A percentile compares a stretch with the other conserved stretches of the same genome.
phyloP scores from a whole-genome alignment of 768 basidiomycete species.

The Termitomyces heimii region DNA sequence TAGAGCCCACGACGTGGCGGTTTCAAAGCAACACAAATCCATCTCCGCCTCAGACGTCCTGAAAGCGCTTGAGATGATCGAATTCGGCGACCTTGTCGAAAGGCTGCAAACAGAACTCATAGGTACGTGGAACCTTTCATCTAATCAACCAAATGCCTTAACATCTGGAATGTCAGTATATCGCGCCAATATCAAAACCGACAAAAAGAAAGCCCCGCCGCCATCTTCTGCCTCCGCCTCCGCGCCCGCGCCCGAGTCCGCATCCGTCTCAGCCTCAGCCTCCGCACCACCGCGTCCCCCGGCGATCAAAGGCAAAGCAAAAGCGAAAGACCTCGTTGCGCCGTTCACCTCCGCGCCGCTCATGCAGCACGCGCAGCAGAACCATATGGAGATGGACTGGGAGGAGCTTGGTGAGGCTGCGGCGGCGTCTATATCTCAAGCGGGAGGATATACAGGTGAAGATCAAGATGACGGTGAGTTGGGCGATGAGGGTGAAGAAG shows the following conservation, averaged over 20 bases:
- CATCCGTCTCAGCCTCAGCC: slow-evolving; percentile 11
- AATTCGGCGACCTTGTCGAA: slow-evolving; percentile 67
- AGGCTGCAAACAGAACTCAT: slow-evolving; percentile 59
- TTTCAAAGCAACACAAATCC: slow-evolving; percentile 75
- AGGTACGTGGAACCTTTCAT: slow-evolving; percentile 30
- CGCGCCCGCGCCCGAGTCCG: neutral
- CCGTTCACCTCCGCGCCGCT: slow-evolving; percentile 27
- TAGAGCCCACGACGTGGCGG: slow-evolving; percentile 87
- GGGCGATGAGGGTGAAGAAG: slow-evolving; percentile 16
- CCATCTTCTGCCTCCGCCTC: neutral
- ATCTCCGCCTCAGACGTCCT: slow-evolving; percentile 89
- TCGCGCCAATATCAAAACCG: slow-evolving; percentile 55
- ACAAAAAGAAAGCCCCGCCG: slow-evolving; percentile 43
- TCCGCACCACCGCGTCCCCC: slow-evolving; percentile 9
- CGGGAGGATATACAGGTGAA: slow-evolving; percentile 10
- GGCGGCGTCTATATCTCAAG: slow-evolving; percentile 13
- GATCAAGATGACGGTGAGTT: slow-evolving; percentile 9
- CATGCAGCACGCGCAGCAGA: slow-evolving; percentile 11
- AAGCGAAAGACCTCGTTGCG: slow-evolving; percentile 30
- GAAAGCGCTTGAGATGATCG: slow-evolving; percentile 75
- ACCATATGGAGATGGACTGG: slow-evolving; percentile 27
- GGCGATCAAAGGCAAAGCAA: slow-evolving; percentile 25
- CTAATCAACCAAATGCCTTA: no score
- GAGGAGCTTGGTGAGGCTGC: slow-evolving; percentile 22
- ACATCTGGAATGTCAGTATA: slow-evolving; percentile 57